phyloP scores from a whole-genome alignment of 805 yeast species.

The Wickerhamiella alocasiicola region DNA sequence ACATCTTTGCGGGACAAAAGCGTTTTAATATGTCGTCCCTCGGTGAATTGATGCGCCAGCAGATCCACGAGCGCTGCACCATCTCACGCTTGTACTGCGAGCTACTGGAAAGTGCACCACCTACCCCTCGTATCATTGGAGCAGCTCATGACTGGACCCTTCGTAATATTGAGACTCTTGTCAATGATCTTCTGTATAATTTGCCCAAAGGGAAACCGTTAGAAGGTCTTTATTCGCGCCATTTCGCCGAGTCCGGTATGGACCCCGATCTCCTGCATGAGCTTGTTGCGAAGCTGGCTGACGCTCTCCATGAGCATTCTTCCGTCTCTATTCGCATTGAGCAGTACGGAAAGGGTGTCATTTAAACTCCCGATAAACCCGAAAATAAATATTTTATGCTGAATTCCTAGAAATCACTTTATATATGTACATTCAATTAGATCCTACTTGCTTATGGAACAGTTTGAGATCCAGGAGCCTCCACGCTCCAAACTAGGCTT shows the following conservation, averaged over 20 bases:
- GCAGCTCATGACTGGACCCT: constrained; percentile 29
- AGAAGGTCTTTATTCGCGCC: constrained; percentile 21
- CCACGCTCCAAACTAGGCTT: constrained; percentile 11
- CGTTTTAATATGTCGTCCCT: constrained; percentile 5
- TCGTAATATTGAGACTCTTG: constrained; percentile 24
- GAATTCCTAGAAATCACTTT: too few relatives aligned
- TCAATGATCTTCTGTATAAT: constrained; percentile 23
- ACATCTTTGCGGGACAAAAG: too few relatives aligned
- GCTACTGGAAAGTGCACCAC: constrained; percentile 23
- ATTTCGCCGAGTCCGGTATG: constrained; percentile 20
- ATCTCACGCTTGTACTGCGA: constrained; percentile 23
- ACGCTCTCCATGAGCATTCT: constrained; percentile 22
- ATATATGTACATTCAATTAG: neutral
- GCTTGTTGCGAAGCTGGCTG: constrained; percentile 21
- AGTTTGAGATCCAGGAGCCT: constrained; percentile 7
- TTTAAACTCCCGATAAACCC: constrained; percentile 13
- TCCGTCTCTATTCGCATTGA: constrained; percentile 23
- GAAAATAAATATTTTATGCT: too few relatives aligned
- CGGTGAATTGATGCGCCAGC: constrained; percentile 20
- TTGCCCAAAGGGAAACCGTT: constrained; percentile 21
- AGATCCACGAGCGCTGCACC: constrained; percentile 27
- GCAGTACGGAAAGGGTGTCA: constrained; percentile 27
- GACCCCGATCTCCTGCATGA: constrained; percentile 18
- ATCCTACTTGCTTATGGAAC: constrained; percentile 10
- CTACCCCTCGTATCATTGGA: constrained; percentile 22